Evolutionary conservation across 495 filamentous ascomycete species (phyloP), one percentile per base, ranked within the genome.

Genomic region (Immersiella caudata): DNA sequence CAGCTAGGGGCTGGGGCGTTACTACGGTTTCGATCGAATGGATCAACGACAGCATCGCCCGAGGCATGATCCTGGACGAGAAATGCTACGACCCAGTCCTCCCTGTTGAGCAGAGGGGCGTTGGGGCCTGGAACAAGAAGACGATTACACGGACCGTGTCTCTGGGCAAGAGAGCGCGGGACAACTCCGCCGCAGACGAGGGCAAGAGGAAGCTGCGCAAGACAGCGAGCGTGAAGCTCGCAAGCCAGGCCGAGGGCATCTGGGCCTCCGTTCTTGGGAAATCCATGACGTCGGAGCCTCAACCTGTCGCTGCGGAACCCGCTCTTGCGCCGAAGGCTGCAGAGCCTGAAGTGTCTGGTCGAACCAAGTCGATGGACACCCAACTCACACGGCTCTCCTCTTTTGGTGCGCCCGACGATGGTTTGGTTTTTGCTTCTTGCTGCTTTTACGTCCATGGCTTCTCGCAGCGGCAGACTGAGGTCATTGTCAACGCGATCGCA

Each of bases 61-160:
- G 95, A 63, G 96, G 95, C n/a, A 94, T 99, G 93, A 89, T 91
- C 2, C 82, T 99, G 24, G 90, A 97, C 33, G 96, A 97, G 73
- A 82, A 82, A 12, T 85, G 86, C 65, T 99, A 96, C 75, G 88
- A 95, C 74, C 93, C 92, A 1, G 76, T 80, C 35, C 67, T 93
- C 12, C 87, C 92, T 7, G 56, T 68, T 12, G 87, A 90, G 68
- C 81, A 92, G 72, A 88, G 92, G 71, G 95, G 95, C 0, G 80
- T 81, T 8, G 91, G 89, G 6, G 94, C 95, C 60, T 96, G 92
- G 91, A 89, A 88, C 74, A 84, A 86, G 68, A 72, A 78, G 71
- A 33, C 26, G n/a, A 76, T 80, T 70, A 63, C 77, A 35, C 71
- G 78, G 64, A 71, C 73, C 66, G 66, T 79, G 64, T 70, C 71